A percentile compares a stretch with the other conserved stretches of the same genome.
phyloP scores from a whole-genome alignment of 306 rosid genomes.

The Cucurbita argyrosperma region DNA sequence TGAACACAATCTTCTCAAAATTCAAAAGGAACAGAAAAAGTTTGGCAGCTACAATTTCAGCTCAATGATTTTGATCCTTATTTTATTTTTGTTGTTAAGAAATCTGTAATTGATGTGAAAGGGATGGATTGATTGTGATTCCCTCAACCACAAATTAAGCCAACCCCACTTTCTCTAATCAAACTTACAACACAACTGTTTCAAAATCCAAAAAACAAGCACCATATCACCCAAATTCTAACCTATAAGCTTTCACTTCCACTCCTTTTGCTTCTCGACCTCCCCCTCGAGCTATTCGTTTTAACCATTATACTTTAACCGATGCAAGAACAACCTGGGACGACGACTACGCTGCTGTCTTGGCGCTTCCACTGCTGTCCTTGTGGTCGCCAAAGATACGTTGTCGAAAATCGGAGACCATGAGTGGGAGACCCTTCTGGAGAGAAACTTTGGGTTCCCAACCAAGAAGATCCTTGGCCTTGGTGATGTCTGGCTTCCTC shows the following conservation, averaged over 20 bases:
- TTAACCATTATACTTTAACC: background rate
- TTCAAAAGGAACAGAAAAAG: background rate
- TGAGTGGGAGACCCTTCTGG: slow-evolving; percentile 78
- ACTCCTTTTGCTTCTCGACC: background rate
- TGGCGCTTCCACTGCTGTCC: background rate
- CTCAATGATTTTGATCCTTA: background rate
- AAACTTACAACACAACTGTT: slow-evolving; percentile 1
- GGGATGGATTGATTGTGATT: background rate
- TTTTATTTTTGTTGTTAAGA: background rate
- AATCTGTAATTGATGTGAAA: slow-evolving; percentile 1
- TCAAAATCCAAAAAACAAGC: background rate
- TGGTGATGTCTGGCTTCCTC: slow-evolving; percentile 82
- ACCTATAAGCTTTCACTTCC: background rate
- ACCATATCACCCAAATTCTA: background rate
- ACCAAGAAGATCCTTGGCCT: slow-evolving; percentile 72
- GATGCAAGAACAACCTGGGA: background rate
- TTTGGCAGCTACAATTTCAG: background rate
- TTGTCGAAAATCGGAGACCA: slow-evolving; percentile 85
- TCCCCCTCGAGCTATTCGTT: background rate
- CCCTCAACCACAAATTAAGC: background rate
- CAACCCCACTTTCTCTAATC: background rate
- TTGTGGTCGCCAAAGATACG: slow-evolving; percentile 94
- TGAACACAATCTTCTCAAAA: background rate
- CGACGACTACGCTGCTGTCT: background rate
- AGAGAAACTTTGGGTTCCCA: slow-evolving; percentile 93